Conservation (phyloP, 208 protist genomes). For the Pavlovales sp. region DNA sequence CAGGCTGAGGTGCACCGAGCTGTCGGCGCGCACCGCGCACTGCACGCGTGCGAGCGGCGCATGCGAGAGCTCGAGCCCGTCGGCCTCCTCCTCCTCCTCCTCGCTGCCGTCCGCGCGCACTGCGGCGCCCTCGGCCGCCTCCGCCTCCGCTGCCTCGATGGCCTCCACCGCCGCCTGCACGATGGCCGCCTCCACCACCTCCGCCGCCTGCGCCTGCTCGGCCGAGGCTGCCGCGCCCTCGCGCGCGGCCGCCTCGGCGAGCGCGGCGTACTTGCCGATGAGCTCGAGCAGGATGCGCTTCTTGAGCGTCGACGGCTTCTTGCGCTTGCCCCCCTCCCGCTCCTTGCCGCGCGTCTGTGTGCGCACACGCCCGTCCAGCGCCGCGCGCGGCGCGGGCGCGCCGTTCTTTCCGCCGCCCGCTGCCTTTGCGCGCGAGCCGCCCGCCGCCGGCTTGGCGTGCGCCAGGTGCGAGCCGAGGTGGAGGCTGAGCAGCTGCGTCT, state of each 20-base stretch:
- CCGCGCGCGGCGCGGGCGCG: no score
- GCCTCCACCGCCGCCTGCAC: not conserved
- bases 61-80: not conserved
- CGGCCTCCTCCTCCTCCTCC: constrained; percentile 2
- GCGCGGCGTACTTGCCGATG: not conserved
- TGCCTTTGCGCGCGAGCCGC: no score
- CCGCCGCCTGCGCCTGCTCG: not conserved
- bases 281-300: constrained; percentile 31
- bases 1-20: not conserved
- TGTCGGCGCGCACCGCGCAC: not conserved
- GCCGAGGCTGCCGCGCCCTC: not conserved
- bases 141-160: not conserved
- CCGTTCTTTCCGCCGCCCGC: no score
- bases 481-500: no score
- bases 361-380: not conserved
- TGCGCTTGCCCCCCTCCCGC: not conserved
- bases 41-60: not conserved
- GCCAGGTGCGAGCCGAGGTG: no score
- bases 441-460: no score
- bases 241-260: not conserved
- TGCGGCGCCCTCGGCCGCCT: not conserved
- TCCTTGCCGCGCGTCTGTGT: constrained; percentile 24
- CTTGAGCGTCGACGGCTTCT: constrained; percentile 4
- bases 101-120: not conserved
- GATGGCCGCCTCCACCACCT: not conserved